Conservation (phyloP, 1,284 basidiomycete species). For the Volvariella surrecta region DNA sequence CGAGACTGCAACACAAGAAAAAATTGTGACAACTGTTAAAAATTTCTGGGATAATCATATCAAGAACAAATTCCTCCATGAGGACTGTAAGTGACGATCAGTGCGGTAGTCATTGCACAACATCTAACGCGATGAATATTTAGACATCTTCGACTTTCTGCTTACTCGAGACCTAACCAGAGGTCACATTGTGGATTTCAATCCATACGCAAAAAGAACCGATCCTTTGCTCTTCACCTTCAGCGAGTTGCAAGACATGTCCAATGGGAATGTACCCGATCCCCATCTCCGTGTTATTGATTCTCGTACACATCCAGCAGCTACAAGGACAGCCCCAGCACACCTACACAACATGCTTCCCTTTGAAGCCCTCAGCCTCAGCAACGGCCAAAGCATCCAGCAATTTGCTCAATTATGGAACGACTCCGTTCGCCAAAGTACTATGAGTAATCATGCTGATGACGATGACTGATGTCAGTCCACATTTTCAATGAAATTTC, state of each 20-base stretch:
- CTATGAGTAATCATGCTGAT: conserved; percentile 9
- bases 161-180: conserved; percentile 71
- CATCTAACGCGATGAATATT: neutral
- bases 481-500: too few species aligned
- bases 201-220: conserved; percentile 80
- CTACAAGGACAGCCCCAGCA: conserved; percentile 57
- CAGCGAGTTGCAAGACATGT: conserved; percentile 56
- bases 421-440: conserved; percentile 42
- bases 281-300: conserved; percentile 68
- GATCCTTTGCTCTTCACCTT: conserved; percentile 85
- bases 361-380: conserved; percentile 75
- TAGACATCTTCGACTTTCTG: conserved; percentile 84
- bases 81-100: conserved; percentile 56
- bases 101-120: conserved; percentile 2
- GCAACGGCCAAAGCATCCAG: conserved; percentile 61
- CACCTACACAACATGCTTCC: conserved; percentile 92
- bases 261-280: conserved; percentile 10
- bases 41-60: conserved; percentile 68
- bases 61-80: conserved; percentile 44
- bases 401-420: conserved; percentile 70
- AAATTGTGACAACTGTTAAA: conserved; percentile 46
- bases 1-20: conserved; percentile 42
- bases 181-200: conserved; percentile 85
- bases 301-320: conserved; percentile 60
- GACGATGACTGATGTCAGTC: neutral